A percentile compares a stretch with the other conserved stretches of the same genome.
Conservation (phyloP, 106 monocot genomes). For the Cymbidium sinense region DNA sequence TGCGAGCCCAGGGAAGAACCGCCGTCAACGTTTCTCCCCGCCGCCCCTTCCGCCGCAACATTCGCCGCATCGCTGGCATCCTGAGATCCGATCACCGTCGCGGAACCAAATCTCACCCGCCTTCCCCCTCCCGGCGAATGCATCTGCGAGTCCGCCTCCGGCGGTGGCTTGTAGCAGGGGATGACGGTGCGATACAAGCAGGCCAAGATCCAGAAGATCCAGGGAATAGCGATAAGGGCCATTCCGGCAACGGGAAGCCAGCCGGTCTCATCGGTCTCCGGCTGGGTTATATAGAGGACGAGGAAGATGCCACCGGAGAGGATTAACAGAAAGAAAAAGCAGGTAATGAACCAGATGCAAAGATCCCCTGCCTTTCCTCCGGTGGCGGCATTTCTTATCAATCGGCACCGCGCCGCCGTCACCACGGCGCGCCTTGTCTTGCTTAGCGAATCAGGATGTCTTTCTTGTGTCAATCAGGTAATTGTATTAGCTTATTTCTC, state of each 20-base stretch:
- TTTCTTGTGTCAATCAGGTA: background rate
- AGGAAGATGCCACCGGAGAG: constrained; percentile 38
- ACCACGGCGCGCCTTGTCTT: background rate
- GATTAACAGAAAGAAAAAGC: constrained; percentile 41
- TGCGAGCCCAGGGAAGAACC: constrained; percentile 33
- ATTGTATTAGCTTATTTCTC: background rate
- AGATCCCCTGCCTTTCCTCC: constrained; percentile 13
- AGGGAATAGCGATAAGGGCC: constrained; percentile 38
- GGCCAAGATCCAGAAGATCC: constrained; percentile 54
- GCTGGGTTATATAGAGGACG: constrained; percentile 38
- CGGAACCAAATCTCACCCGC: constrained; percentile 28
- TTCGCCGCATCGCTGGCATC: background rate
- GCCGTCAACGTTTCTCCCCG: background rate
- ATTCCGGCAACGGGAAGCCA: constrained; percentile 46
- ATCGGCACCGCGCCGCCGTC: background rate
- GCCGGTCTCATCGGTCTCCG: constrained; percentile 10
- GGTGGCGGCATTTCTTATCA: constrained; percentile 4
- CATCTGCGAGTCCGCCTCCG: constrained; percentile 5
- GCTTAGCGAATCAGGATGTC: background rate
- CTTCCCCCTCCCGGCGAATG: constrained; percentile 22
- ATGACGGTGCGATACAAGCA: constrained; percentile 29
- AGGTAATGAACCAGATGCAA: constrained; percentile 41
- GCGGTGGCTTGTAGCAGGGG: background rate
- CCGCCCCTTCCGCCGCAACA: background rate
- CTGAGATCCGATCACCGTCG: constrained; percentile 2